phyloP scores from a whole-genome alignment of 306 rosid species.

The Trichosanthes cucumerina region DNA sequence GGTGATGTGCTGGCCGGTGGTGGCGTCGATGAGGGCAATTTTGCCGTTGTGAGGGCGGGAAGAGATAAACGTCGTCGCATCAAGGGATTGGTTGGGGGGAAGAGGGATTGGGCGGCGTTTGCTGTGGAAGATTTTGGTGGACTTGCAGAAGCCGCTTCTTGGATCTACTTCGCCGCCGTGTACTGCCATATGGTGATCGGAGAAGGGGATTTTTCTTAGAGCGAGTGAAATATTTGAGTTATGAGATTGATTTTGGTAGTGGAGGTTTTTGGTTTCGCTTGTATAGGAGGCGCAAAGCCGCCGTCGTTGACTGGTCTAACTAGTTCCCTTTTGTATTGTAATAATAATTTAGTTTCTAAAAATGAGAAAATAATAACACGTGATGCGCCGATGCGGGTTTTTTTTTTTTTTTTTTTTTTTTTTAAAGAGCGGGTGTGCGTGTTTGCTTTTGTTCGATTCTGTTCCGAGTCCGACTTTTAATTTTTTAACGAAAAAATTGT shows the following conservation, averaged over 20 bases:
- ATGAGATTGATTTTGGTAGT: background rate
- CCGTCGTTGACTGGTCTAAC: background rate
- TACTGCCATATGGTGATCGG: background rate
- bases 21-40: constrained; percentile 67
- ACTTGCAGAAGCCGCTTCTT: constrained; percentile 55
- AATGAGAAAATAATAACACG: background rate
- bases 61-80: constrained; percentile 70
- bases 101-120: constrained; percentile 47
- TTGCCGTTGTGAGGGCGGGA: constrained; percentile 60
- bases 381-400: too few relatives aligned
- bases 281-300: background rate
- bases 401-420: too few relatives aligned
- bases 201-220: background rate
- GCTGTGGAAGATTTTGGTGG: constrained; percentile 59
- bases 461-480: too few relatives aligned
- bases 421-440: too few relatives aligned
- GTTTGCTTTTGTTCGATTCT: too few relatives aligned
- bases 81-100: constrained; percentile 42
- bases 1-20: constrained; percentile 55
- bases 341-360: background rate
- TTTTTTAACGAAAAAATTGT: too few relatives aligned
- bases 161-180: constrained; percentile 22
- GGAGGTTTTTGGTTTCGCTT: background rate
- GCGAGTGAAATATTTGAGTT: background rate
- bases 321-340: background rate